phyloP scores from a whole-genome alignment of 2,329 filamentous ascomycete species.

The Didymellaceae sp. region DNA sequence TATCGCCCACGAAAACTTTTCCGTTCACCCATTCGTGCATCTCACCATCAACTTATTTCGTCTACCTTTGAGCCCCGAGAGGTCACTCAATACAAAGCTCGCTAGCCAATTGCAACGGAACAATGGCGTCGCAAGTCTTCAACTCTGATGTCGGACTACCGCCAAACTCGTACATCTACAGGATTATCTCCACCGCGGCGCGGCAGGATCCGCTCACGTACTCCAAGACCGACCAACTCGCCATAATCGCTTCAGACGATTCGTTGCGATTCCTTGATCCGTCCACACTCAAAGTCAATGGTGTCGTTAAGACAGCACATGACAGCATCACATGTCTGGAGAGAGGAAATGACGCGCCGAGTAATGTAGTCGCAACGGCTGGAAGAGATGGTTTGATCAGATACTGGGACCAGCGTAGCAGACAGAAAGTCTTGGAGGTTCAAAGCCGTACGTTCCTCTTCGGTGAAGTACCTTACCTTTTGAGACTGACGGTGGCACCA shows the following conservation, averaged over 20 bases:
- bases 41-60: background rate
- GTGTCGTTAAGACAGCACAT: slow-evolving; percentile 60
- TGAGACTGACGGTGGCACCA: slow-evolving; percentile 38
- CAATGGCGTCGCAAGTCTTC: slow-evolving; percentile 29
- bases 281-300: slow-evolving; percentile 58
- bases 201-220: slow-evolving; percentile 42
- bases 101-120: too few relatives aligned
- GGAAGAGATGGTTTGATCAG: slow-evolving; percentile 73
- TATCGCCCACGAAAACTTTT: slow-evolving; percentile 23
- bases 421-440: slow-evolving; percentile 52
- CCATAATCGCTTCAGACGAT: slow-evolving; percentile 73
- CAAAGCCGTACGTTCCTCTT: slow-evolving; percentile 36
- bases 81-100: too few relatives aligned
- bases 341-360: slow-evolving; percentile 58
- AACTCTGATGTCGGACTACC: slow-evolving; percentile 37
- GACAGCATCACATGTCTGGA: slow-evolving; percentile 69
- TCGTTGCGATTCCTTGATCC: slow-evolving; percentile 71
- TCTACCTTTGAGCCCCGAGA: background rate
- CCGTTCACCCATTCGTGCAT: slow-evolving; percentile 10
- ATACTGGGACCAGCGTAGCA: slow-evolving; percentile 69
- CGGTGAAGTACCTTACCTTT: background rate
- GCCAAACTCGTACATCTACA: slow-evolving; percentile 49
- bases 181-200: slow-evolving; percentile 42
- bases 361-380: slow-evolving; percentile 68
- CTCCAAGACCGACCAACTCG: slow-evolving; percentile 52